phyloP scores from a whole-genome alignment of 352 stramenopile species.

The Elongisporangium anandrum region DNA sequence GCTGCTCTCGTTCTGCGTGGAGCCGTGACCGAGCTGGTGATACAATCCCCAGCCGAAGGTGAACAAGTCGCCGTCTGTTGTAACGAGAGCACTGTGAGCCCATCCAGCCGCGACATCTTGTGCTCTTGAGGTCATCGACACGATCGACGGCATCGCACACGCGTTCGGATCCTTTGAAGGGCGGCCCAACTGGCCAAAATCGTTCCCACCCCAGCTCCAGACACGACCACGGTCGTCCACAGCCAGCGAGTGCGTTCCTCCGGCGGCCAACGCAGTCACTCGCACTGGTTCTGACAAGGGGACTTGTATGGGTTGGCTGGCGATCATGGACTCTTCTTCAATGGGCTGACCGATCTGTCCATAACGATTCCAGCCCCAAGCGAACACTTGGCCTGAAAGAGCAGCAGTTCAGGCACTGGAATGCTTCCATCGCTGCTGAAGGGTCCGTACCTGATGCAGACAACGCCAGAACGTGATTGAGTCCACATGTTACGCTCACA shows the following conservation, averaged over 20 bases:
- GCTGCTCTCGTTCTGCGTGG: conserved; percentile 22
- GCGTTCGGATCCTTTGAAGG: conserved; percentile 6
- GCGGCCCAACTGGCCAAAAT: conserved; percentile 50
- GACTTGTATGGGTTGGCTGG: conserved; percentile 20
- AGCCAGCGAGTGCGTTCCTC: conserved; percentile 60
- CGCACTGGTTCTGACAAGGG: conserved; percentile 10
- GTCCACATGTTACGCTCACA: conserved; percentile 36
- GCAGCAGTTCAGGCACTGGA: not conserved
- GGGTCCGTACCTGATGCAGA: conserved; percentile 10
- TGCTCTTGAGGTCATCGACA: not conserved
- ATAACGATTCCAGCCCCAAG: conserved; percentile 53
- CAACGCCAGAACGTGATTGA: conserved; percentile 51
- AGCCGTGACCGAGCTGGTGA: conserved; percentile 67
- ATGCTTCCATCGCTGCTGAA: not conserved
- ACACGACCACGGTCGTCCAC: conserved; percentile 25
- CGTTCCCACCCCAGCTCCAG: conserved; percentile 71
- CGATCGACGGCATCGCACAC: conserved; percentile 9
- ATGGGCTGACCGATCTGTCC: conserved; percentile 25
- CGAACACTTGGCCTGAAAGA: conserved; percentile 27
- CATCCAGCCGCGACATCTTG: conserved; percentile 36
- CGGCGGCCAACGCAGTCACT: conserved; percentile 30
- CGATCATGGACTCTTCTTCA: not conserved
- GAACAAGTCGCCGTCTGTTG: conserved; percentile 26
- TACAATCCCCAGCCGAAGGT: conserved; percentile 81
- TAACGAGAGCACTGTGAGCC: conserved; percentile 48